Evolutionary conservation across 768 basidiomycete genomes (phyloP).

Genomic region (Hygrophoropsis aurantiaca): DNA sequence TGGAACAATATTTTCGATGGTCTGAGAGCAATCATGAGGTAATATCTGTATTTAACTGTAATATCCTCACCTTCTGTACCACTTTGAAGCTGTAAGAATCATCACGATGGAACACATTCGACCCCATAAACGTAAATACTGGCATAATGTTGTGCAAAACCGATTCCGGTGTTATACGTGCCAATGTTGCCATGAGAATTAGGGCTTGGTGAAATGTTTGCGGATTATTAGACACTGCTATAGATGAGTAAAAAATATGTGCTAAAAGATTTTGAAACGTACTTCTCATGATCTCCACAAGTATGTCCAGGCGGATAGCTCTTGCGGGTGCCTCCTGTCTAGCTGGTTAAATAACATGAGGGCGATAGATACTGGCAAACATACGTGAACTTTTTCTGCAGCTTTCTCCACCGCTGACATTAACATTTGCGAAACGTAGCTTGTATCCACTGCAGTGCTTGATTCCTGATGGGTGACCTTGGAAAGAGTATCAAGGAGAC

Average conservation of each 20-base stretch:
- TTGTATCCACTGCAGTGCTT: constrained; percentile 59
- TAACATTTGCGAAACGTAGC: constrained; percentile 79
- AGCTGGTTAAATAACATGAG: background rate
- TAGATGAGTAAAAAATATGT: background rate
- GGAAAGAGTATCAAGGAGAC: constrained; percentile 70
- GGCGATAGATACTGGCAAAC: constrained; percentile 10
- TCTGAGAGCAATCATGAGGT: constrained; percentile 43
- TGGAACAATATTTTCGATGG: constrained; percentile 90
- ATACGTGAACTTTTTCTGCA: constrained; percentile 55
- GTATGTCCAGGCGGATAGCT: constrained; percentile 74
- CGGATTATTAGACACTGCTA: constrained; percentile 80
- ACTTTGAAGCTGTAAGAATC: constrained; percentile 95
- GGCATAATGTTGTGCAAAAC: constrained; percentile 96
- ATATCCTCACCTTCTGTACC: constrained; percentile 73
- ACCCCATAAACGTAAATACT: constrained; percentile 98
- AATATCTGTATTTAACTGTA: background rate
- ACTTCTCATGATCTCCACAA: constrained; percentile 88
- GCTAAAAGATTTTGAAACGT: constrained; percentile 6
- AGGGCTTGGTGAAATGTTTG: constrained; percentile 94
- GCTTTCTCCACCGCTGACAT: constrained; percentile 78
- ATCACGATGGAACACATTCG: constrained; percentile 95
- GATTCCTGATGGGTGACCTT: constrained; percentile 59
- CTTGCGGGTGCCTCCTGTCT: constrained; percentile 55
- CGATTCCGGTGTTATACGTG: constrained; percentile 83
- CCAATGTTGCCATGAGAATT: constrained; percentile 81